Evolutionary conservation across 768 basidiomycete genomes (phyloP), one percentile per base, ranked within the genome.

Genomic region (Hypholoma sublateritium): DNA sequence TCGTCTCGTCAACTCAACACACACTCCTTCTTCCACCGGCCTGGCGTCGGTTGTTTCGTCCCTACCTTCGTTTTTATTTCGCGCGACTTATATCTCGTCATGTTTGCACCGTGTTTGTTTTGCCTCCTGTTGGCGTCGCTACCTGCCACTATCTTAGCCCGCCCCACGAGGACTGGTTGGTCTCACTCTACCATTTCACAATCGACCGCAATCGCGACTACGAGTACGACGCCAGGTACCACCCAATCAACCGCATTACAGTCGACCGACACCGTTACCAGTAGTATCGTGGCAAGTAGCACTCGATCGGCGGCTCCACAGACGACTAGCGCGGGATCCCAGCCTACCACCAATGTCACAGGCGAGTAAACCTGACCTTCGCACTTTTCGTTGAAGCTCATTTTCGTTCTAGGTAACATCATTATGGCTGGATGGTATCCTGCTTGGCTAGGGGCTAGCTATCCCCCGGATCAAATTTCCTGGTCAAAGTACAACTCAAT

Each of bases 401-500:
- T 44, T 4, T 14, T n/a, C 5, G 22, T 25, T 25, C 11, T n/a
- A 16, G 44, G 21, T 24, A 24, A 21, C 25, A 19, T 48, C 13
- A 25, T 81, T 12, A 69, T 77, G 4, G 67, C 77, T 13, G 72
- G 75, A 3, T 83, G 80, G 80, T 82, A 75, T 59, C 74, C 81
- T 19, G 74, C 72, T 8, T 82, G 78, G 77, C 74, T 78, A 54
- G 68, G 67, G 5, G 49, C 61, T n/a, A 62, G 69, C 46, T 70
- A 74, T 59, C 65, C 79, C 5, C 69, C 78, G 5, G 54, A 59
- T 37, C 65, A 68, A 11, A 67, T 83, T 49, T 75, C 74, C 53
- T 83, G 80, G 82, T 55, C 64, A 17, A 82, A 81, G 67, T 82
- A 81, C 60, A 79, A 70, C 45, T 63, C 61, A 4, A 56, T 74